Evolutionary conservation across 148 eudicot species (phyloP).

Genomic region (Rhododendron ovatum): DNA sequence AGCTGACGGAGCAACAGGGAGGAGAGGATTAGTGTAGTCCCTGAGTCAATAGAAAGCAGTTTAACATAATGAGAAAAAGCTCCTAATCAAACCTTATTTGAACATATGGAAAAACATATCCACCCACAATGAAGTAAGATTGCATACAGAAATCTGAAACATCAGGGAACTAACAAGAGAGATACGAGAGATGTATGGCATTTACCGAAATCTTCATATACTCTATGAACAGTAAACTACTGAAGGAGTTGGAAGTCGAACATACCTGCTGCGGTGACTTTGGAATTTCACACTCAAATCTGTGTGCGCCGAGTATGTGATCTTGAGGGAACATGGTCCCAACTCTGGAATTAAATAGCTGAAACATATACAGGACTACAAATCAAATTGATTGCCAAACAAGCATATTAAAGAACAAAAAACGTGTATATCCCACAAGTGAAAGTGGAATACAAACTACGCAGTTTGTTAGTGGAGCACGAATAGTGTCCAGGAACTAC

Average conservation of each 20-base stretch:
- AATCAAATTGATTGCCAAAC: neutral
- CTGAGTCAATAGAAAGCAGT: slow-evolving; percentile 34
- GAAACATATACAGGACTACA: slow-evolving; percentile 3
- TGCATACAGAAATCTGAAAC: neutral
- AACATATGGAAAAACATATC: neutral
- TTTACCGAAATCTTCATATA: neutral
- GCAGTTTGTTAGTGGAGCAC: neutral
- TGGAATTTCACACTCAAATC: slow-evolving; percentile 96
- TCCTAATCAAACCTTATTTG: neutral
- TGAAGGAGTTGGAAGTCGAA: neutral
- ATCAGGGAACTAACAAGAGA: neutral
- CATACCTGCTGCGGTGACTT: slow-evolving; percentile 92
- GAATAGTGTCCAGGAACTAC: neutral
- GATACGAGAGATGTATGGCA: neutral
- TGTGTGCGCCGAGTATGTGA: slow-evolving; percentile 91
- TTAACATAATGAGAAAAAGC: neutral
- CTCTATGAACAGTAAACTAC: neutral
- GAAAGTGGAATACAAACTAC: neutral
- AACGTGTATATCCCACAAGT: neutral
- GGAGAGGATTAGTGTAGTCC: slow-evolving; percentile 93
- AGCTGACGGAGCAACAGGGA: slow-evolving; percentile 95
- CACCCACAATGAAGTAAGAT: neutral
- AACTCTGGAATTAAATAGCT: slow-evolving; percentile 92
- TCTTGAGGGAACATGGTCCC: slow-evolving; percentile 73
- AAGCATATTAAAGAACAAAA: neutral